phyloP scores from a whole-genome alignment of 176 grass and related monocot species.

The Saccharum spontaneum region DNA sequence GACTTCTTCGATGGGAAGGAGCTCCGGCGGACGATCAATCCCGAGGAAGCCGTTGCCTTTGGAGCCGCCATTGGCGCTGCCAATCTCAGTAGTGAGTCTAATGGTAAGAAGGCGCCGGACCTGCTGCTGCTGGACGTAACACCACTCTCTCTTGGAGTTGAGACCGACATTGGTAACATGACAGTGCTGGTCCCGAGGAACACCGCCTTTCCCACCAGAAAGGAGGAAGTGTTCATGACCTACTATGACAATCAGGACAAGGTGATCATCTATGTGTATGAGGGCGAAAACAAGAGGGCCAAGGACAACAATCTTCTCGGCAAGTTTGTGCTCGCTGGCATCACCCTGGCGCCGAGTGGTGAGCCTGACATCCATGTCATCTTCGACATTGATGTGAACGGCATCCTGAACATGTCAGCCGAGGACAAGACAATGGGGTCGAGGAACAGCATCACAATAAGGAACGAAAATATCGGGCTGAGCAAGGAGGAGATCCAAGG shows the following conservation, averaged over 20 bases:
- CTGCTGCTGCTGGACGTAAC: slow-evolving; percentile 60
- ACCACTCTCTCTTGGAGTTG: slow-evolving; percentile 53
- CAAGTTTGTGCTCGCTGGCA: neutral
- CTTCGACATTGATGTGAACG: neutral
- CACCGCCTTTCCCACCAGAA: slow-evolving; percentile 46
- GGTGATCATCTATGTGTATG: neutral
- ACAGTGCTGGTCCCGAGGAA: slow-evolving; percentile 51
- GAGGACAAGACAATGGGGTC: neutral
- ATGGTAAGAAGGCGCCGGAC: slow-evolving; percentile 31
- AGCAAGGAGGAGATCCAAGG: neutral
- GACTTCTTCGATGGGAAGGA: slow-evolving; percentile 51
- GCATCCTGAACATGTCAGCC: neutral
- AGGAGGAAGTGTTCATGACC: slow-evolving; percentile 42
- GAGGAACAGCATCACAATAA: neutral
- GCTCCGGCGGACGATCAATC: slow-evolving; percentile 54
- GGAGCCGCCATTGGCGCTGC: slow-evolving; percentile 60
- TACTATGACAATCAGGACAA: neutral
- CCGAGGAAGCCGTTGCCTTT: slow-evolving; percentile 57
- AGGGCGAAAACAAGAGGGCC: neutral
- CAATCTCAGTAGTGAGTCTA: slow-evolving; percentile 14
- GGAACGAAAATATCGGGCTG: neutral
- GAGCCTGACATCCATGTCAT: neutral
- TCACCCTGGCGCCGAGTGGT: neutral
- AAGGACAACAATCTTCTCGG: neutral
- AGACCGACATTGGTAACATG: slow-evolving; percentile 20